Conservation (phyloP, 768 basidiomycete genomes). For the Kwoniella newhampshirensis region DNA sequence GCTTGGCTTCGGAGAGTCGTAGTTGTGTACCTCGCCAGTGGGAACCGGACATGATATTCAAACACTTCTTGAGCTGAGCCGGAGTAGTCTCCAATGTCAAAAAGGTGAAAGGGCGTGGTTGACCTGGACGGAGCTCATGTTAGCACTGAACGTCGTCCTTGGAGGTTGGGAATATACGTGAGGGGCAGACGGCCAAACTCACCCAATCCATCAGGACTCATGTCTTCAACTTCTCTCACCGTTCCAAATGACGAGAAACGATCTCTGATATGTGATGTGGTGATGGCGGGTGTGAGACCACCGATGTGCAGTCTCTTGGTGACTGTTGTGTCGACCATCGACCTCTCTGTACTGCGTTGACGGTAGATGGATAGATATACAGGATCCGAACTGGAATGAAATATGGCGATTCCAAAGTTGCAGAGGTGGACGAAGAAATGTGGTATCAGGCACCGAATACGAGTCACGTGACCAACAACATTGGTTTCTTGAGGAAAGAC, state of each 20-base stretch:
- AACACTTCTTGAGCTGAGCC: constrained; percentile 41
- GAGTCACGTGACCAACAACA: constrained; percentile 2
- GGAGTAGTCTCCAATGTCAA: constrained; percentile 41
- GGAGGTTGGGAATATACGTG: background rate
- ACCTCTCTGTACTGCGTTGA: background rate
- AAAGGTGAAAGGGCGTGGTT: constrained; percentile 42
- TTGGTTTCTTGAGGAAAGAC: background rate
- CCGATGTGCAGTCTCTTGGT: constrained; percentile 43
- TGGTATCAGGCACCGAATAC: constrained; percentile 1
- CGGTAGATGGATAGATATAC: constrained; percentile 1
- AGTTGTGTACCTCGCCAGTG: constrained; percentile 50
- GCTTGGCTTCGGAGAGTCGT: constrained; percentile 47
- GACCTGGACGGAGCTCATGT: constrained; percentile 21
- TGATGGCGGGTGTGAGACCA: constrained; percentile 41
- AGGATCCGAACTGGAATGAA: background rate
- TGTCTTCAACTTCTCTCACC: constrained; percentile 32
- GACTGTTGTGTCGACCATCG: constrained; percentile 17
- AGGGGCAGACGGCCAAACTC: constrained; percentile 2
- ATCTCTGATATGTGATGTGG: constrained; percentile 41
- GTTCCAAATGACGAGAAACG: constrained; percentile 43
- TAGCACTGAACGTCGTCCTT: background rate
- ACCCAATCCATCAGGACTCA: constrained; percentile 38
- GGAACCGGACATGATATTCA: constrained; percentile 49
- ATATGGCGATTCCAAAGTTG: background rate
- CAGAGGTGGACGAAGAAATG: constrained; percentile 3